Base-by-base conservation (phyloP, 345 rosid genomes). In the Eucalyptus cladocalyx region DNA sequence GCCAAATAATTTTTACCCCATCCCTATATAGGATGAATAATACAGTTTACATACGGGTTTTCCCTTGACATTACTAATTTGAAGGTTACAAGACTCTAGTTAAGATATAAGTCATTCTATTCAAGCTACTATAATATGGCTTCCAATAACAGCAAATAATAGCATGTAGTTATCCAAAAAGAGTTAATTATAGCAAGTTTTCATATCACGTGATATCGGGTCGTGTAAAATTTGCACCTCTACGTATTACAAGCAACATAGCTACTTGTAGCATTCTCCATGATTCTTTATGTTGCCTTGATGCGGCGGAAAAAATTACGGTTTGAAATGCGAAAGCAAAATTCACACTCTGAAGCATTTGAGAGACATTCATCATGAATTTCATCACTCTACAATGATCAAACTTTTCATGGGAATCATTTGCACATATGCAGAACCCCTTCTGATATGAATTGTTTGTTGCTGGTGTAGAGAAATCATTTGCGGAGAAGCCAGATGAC, bases 121-220 rank as follows among this genome's bases (percentile, higher is more conserved):
- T 24, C 30, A 24, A 5, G 30, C 62, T 56, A 4, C 62, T 24
- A 56, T 56, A 56, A 56, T 24, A 24, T 56, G 62, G 3, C 30
- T 56, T 56, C 6, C 5, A 56, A 56, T 56, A 26, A 9, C 30
- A 56, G 14, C 14, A 2, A 6, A 21, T 4, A 53, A 53, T 53
- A 53, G 12, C 62, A 53, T 53, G 58, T 53, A 53, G 30, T 56
- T 2, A 24, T 60, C 0, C 0, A 32, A 32, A 67, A 32, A 16
- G 42, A 67, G 23, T 18, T 32, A 18, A 32, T 18, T 32, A 34
- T 69, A 69, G 24, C 3, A 69, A 69, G 42, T 69, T 69, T 21
- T 21, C 80, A 34, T 1, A 5, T 34, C 2, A 69, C 2, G 12
- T 17, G 42, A 69, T 12, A 5, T 18, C 2, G 7, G 1, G 23